Evolutionary conservation across 148 eudicot genomes (phyloP), one percentile per base, ranked within the genome.

Genomic region (Diospyros lotus): DNA sequence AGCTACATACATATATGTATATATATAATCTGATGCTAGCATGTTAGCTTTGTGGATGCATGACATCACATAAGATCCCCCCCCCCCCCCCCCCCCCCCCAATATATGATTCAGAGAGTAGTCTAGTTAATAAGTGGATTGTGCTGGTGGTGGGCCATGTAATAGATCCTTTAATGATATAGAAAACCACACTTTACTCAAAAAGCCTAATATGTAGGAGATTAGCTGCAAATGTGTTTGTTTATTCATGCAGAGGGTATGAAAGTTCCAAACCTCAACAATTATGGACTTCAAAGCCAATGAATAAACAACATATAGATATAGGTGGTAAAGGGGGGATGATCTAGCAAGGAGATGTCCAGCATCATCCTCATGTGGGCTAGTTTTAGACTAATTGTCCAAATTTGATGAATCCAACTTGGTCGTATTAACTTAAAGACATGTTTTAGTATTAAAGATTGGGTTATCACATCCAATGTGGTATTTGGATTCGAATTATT

Each of bases 131-230:
- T 28, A 51, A 53, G 77, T 73, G 75, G 67, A 55, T 73, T 51
- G 40, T 54, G 41, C 13, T 52, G 48, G 77, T 73, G 76, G 77
- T 73, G 80, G 80, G 64, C 67, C 72, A 78, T 50, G 28, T 66
- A 28, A 41, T 66, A 39, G 64, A 65, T 65, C 76, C 72, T 78
- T 64, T 76, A 28, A 54, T 55, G 73, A 70, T 55, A 54, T 40
- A 55, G 18, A 54, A 70, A 61, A 51, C 44, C 54, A 28, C 55
- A 11, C 56, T 56, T 73, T 58, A 48, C 39, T 45, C 76, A 18
- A 66, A 78, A 78, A 78, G 81, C 76, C 71, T 46, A 61, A 66
- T 51, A 17, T 58, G 41, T 78, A 53, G 76, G 76, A 73, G 67
- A 62, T 39, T 46, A 46, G 45, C 42, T 11, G 28, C 43, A 46